These are phyloP conservation scores for Coemansia sp. DNA, from an alignment of 192 early-diverging fungal genomes.

Conservation along the genomic window DNA sequence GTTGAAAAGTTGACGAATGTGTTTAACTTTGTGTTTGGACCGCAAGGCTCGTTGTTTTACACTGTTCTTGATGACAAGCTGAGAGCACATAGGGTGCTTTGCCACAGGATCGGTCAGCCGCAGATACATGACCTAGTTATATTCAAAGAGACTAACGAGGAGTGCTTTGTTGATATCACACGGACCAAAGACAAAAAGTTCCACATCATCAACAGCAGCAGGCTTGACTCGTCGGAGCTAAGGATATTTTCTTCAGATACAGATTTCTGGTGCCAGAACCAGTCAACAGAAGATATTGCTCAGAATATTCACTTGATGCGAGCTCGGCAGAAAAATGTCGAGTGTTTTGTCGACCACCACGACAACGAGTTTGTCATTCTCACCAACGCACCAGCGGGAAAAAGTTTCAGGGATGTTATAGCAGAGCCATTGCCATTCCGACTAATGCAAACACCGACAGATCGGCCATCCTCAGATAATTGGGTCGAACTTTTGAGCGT, in stretches of 20 bases:
- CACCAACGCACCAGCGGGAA: constrained; percentile 34
- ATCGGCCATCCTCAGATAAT: constrained; percentile 24
- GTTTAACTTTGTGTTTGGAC: constrained; percentile 68
- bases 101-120: constrained; percentile 22
- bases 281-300: too few species aligned
- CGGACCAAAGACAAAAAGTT: constrained; percentile 69
- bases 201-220: constrained; percentile 67
- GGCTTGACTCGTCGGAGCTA: constrained; percentile 68
- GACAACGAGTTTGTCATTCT: constrained; percentile 50
- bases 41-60: constrained; percentile 59
- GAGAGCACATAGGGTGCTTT: constrained; percentile 58
- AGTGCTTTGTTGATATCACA: constrained; percentile 74
- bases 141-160: constrained; percentile 62
- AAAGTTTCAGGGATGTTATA: constrained; percentile 23
- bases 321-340: constrained; percentile 56
- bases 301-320: constrained; percentile 49
- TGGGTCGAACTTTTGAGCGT: constrained; percentile 64
- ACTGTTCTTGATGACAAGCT: constrained; percentile 68
- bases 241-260: constrained; percentile 47
- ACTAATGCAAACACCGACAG: constrained; percentile 54
- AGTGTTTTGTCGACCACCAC: constrained; percentile 79
- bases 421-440: constrained; percentile 56
- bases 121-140: constrained; percentile 34
- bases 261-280: constrained; percentile 13
- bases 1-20: constrained; percentile 43